Conservation (phyloP, 2,329 filamentous ascomycete species). For the Claviceps sp. region DNA sequence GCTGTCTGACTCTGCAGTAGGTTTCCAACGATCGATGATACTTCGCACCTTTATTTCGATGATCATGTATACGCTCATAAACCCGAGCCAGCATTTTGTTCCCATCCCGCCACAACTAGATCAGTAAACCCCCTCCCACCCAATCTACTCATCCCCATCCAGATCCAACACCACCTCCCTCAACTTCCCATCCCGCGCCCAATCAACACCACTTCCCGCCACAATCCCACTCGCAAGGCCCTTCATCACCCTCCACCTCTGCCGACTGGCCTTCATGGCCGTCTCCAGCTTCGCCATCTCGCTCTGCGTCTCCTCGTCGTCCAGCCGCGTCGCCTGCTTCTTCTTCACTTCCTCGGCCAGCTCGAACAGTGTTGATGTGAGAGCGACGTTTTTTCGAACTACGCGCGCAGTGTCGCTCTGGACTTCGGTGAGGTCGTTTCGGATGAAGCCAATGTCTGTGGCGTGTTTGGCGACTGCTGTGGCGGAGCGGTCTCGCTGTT, state of each 20-base stretch:
- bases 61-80: no score
- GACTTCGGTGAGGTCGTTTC: constrained; percentile 38
- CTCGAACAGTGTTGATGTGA: constrained; percentile 48
- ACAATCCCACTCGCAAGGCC: constrained; percentile 66
- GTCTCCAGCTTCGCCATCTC: constrained; percentile 45
- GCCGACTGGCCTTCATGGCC: constrained; percentile 47
- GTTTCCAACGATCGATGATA: no score
- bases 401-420: constrained; percentile 45
- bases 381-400: constrained; percentile 45
- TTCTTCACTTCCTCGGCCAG: constrained; percentile 44
- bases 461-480: constrained; percentile 48
- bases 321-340: constrained; percentile 39
- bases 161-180: constrained; percentile 59
- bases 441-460: constrained; percentile 34
- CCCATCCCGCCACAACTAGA: no score
- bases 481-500: constrained; percentile 54
- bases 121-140: background rate
- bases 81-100: no score
- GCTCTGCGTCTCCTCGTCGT: constrained; percentile 36
- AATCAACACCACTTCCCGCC: constrained; percentile 71
- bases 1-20: no score
- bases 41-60: no score
- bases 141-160: constrained; percentile 21
- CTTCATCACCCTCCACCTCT: constrained; percentile 63
- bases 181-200: constrained; percentile 56